phyloP scores from a whole-genome alignment of 2,329 filamentous ascomycete species.

The Aspergillus tamarii region DNA sequence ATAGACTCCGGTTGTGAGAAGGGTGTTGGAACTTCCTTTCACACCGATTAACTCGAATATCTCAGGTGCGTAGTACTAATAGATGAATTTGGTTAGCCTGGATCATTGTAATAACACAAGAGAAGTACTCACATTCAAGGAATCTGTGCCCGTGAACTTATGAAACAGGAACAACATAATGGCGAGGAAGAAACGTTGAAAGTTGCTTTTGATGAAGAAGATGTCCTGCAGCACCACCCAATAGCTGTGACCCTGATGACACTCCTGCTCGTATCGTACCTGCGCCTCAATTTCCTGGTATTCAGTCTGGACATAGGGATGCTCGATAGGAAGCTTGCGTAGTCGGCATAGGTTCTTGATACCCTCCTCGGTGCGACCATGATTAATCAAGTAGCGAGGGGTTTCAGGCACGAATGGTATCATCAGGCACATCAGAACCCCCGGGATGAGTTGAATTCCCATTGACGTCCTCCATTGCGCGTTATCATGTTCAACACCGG shows the following conservation, averaged over 20 bases:
- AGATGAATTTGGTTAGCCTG: background rate
- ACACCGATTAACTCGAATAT: background rate
- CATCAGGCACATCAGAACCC: background rate
- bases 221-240: background rate
- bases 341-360: background rate
- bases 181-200: background rate
- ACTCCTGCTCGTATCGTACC: background rate
- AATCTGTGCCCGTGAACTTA: background rate
- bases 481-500: background rate
- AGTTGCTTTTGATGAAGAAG: background rate
- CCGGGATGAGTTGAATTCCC: background rate
- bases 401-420: background rate
- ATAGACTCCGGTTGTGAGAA: background rate
- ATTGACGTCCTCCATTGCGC: background rate
- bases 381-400: background rate
- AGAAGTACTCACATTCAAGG: background rate
- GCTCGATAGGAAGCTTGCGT: background rate
- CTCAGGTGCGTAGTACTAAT: background rate
- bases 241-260: background rate
- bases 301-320: background rate
- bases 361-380: background rate
- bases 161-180: background rate
- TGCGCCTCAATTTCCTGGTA: background rate
- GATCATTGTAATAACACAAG: background rate
- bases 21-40: background rate